Base-by-base conservation (phyloP, 2,329 filamentous ascomycete species). In the Apiospora kogelbergensis region DNA sequence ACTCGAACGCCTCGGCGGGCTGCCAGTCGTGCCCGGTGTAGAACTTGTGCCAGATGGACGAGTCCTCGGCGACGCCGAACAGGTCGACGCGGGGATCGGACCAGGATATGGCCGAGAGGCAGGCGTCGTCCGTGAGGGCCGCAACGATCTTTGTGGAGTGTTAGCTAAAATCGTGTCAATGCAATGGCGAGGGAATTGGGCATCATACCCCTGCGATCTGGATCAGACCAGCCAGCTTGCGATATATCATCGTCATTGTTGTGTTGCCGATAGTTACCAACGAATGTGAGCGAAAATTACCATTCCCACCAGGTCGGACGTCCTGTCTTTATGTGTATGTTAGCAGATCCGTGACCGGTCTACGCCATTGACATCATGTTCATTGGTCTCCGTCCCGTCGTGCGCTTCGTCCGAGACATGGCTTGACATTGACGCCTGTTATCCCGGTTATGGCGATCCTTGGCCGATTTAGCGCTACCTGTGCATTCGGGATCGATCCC, bases 21-120 rank as follows among this genome's bases (percentile, higher is more conserved):
- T 74, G 72, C 73, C 73, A 74, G 67, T 73, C 72, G 30, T 70
- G 66, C 1, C 72, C 72, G 2, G 71, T 72, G 64, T 68, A 72
- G 63, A 68, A 70, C 41, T 68, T 70, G 63, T 70, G 68, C 66
- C 44, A 53, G 22, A 68, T 67, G 13, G 53, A 57, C 22, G 53
- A 20, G 33, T 69, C 68, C 11, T 60, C 65, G 20, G 57, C 45
- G 26, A 69, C 53, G 17, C 60, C 68, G 10, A 69, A 69, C 33
- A 69, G 42, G 24, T 69, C 68, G 22, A 69, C 57, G 20, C 68
- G 68, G 57, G 41, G 22, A 30, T 69, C 26, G n/a, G 42, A 40
- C 68, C 68, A 69, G 13, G 68, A 63, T 15, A 57, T 57, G 15
- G 57, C 41, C 33, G 68, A 37, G 17, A 69, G 65, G 37, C 68